Evolutionary conservation across 306 rosid genomes (phyloP), one percentile per base, ranked within the genome.

Genomic region (Quillaja saponaria): DNA sequence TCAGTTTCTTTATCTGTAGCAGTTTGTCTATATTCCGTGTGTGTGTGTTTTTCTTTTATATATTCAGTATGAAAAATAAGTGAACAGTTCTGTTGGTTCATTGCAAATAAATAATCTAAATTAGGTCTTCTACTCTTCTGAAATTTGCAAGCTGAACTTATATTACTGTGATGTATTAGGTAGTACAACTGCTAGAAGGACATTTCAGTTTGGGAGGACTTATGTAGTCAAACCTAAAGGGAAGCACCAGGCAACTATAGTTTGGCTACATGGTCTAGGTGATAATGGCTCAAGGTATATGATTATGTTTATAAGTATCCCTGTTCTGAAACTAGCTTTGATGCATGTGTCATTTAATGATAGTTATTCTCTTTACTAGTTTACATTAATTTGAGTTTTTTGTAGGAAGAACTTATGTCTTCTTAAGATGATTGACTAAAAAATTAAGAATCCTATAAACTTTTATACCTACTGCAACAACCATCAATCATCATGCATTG

Each of bases 261-360:
- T 90, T 77, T 90, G 97, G 97, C 72, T 90, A 8, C 97, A 90
- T 63, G 97, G 96, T 76, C 79, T 85, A 66, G 95, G 97, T 53
- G 97, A 90, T 65, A 85, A 90, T 58, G 97, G 97, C 41, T 83
- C 95, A 55, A 90, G 96, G 97, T 90, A 78, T 64, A 41, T 63
- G 34, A 38, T 67, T 71, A 52, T 56, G 20, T 48, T 51, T 49
- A 56, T 52, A 40, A 64, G 60, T 66, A 21, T 58, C 19, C 33
- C 59, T 39, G 62, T 46, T 34, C 66, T 53, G 47, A 71, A 9
- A 4, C 6, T 61, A 19, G 73, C 50, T 50, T 33, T 47, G 34
- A 8, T 41, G 19, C 52, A 10, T 6, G 63, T 21, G 20, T 60
- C 44, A 4, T 74, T 76, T 55, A 10, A 39, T 38, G 55, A 58